Evolutionary conservation across 2,329 filamentous ascomycete species (phyloP).

Genomic region (Aspergillus uvarum): DNA sequence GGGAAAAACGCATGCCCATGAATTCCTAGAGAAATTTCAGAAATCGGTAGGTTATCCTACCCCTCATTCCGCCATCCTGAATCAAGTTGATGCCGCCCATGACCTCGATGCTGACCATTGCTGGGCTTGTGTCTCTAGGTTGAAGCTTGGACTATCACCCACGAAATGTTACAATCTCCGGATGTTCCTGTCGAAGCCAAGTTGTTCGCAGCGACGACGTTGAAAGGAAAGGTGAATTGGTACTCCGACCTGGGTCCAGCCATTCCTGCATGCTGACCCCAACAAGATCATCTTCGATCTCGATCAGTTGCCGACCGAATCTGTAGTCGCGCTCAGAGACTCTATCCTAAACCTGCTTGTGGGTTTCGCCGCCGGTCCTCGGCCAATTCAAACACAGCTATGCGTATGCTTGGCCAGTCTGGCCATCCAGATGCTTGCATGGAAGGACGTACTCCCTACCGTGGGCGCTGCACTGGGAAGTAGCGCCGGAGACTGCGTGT

Average conservation of each 20-base stretch:
- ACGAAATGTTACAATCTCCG: slow-evolving; percentile 77
- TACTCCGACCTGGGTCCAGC: slow-evolving; percentile 4
- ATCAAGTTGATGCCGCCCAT: neutral
- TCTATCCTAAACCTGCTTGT: slow-evolving; percentile 81
- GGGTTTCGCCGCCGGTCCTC: slow-evolving; percentile 76
- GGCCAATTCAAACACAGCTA: slow-evolving; percentile 82
- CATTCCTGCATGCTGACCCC: slow-evolving; percentile 25
- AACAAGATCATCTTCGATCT: slow-evolving; percentile 92
- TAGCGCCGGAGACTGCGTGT: slow-evolving; percentile 77
- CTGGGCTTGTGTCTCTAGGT: slow-evolving; percentile 53
- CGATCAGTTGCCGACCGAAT: slow-evolving; percentile 75
- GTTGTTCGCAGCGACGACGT: slow-evolving; percentile 91
- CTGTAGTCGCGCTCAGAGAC: slow-evolving; percentile 74
- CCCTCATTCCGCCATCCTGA: slow-evolving; percentile 18
- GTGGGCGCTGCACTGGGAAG: slow-evolving; percentile 72
- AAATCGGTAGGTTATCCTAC: slow-evolving; percentile 73
- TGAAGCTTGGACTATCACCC: slow-evolving; percentile 86
- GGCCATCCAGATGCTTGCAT: slow-evolving; percentile 92
- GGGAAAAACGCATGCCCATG: slow-evolving; percentile 85
- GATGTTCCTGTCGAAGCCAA: slow-evolving; percentile 79
- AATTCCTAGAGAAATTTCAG: slow-evolving; percentile 91
- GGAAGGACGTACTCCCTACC: slow-evolving; percentile 86
- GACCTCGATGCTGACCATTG: slow-evolving; percentile 3
- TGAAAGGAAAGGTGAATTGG: slow-evolving; percentile 86
- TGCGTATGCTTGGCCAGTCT: slow-evolving; percentile 93